Conservation (phyloP, 2,329 filamentous ascomycete species). For the Neopestalotiopsis clavispora region DNA sequence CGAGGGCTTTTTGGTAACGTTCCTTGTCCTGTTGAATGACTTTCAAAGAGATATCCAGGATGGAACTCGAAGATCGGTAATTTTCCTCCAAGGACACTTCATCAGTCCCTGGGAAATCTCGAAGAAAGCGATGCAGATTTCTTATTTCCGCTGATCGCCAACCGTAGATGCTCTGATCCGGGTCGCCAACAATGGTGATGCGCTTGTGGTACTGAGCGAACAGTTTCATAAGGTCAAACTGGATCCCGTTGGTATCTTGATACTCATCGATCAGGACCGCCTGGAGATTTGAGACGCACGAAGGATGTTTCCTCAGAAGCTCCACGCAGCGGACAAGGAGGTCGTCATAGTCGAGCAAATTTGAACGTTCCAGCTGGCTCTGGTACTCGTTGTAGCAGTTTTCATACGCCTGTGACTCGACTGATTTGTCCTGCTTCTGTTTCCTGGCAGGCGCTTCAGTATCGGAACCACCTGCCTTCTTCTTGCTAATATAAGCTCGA, state of each 20-base stretch:
- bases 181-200: conserved; percentile 96
- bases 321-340: conserved; percentile 83
- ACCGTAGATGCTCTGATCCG: conserved; percentile 97
- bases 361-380: conserved; percentile 72
- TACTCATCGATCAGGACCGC: conserved; percentile 96
- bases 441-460: conserved; percentile 38
- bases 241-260: conserved; percentile 93
- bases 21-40: conserved; percentile 90
- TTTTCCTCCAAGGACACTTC: conserved; percentile 91
- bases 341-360: conserved; percentile 93
- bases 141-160: conserved; percentile 92
- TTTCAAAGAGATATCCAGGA: conserved; percentile 78
- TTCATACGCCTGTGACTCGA: conserved; percentile 64
- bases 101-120: conserved; percentile 76
- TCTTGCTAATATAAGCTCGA: conserved; percentile 77
- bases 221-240: conserved; percentile 92
- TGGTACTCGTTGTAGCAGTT: conserved; percentile 79
- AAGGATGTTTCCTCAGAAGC: conserved; percentile 73
- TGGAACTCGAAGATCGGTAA: conserved; percentile 87
- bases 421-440: conserved; percentile 47
- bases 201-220: conserved; percentile 74
- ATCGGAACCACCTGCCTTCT: conserved; percentile 61
- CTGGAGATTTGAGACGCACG: conserved; percentile 88
- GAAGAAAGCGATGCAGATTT: conserved; percentile 80
- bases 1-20: conserved; percentile 78